Conservation (phyloP, 768 basidiomycete species). For the Boletus fagicola region DNA sequence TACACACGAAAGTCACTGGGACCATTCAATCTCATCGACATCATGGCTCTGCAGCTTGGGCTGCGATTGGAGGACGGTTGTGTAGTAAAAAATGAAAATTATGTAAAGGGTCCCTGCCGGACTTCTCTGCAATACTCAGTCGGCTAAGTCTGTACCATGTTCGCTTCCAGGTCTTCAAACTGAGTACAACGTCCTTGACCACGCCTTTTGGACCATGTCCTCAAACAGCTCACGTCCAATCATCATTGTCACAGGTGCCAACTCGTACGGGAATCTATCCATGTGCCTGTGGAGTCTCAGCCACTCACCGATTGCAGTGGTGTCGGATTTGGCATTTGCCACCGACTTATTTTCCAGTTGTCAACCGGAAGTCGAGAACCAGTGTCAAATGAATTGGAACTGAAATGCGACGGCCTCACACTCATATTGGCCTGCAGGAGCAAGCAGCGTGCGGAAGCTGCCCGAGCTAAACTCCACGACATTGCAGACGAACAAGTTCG, state of each 20-base stretch:
- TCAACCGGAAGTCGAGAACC: constrained; percentile 43
- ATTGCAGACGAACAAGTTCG: constrained; percentile 56
- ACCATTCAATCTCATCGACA: too few species aligned
- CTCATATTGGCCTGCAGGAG: constrained; percentile 82
- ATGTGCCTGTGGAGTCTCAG: not conserved
- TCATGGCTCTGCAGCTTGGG: too few species aligned
- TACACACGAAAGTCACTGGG: too few species aligned
- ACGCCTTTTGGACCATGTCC: constrained; percentile 27
- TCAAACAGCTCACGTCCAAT: constrained; percentile 38
- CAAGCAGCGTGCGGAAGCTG: constrained; percentile 57
- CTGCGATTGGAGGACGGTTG: too few species aligned
- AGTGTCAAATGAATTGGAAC: constrained; percentile 15
- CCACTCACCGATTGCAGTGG: constrained; percentile 55
- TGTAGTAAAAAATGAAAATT: too few species aligned
- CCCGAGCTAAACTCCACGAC: constrained; percentile 50
- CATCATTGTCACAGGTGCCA: constrained; percentile 69
- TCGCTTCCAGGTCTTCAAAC: too few species aligned
- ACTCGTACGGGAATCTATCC: constrained; percentile 43
- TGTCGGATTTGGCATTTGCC: constrained; percentile 80
- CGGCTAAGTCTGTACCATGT: too few species aligned
- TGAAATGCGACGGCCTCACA: constrained; percentile 55
- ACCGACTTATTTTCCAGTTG: constrained; percentile 70
- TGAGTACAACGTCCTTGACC: not conserved
- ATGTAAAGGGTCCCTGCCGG: too few species aligned
- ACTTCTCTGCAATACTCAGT: too few species aligned